Evolutionary conservation across 2,329 filamentous ascomycete genomes (phyloP), one percentile per base, ranked within the genome.

Genomic region (Cercospora citrullina): DNA sequence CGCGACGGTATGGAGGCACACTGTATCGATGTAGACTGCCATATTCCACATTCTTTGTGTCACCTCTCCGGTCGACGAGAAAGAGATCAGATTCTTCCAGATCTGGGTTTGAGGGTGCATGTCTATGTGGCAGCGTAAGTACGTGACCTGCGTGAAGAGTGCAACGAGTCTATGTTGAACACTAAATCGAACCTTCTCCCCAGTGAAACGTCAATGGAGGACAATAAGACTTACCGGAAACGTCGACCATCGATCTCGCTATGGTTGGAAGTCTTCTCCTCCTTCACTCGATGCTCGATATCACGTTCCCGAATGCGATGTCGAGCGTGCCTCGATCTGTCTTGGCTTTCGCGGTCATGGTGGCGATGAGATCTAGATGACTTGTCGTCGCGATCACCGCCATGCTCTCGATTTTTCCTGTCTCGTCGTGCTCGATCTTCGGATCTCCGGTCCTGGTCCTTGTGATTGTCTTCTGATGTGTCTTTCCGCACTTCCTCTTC

Each of bases 11-110:
- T 2, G 80, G 74, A 0, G 93, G 93, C 10, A 96, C 81, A 64
- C 85, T 86, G 71, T 91, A 91, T 39, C 87, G 87, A 76, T 97
- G 89, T 45, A 91, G 84, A 30, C 87, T 86, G 1, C 91, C 92
- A 77, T 94, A 97, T 28, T 86, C 85, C 55, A 90, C 79, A 71
- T 95, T 93, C 59, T 93, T 85, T 4, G 85, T 82, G 74, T 98
- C 94, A 0, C 94, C 94, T 75, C 88, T 89, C 51, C 83, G 87
- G 79, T 98, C 94, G 62, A 91, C 75, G 55, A 87, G 74, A 77
- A 87, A 94, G 3, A 85, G 76, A 45, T 75, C 76, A 60, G 73
- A 74, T 31, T 74, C 73, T 28, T 72, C 68, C 10, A 18, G n/a
- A 23, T 26, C 55, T 23, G 4, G 12, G 2, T 55, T 7, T 10